phyloP scores from a whole-genome alignment of 345 rosid species.

The Dimocarpus longan region DNA sequence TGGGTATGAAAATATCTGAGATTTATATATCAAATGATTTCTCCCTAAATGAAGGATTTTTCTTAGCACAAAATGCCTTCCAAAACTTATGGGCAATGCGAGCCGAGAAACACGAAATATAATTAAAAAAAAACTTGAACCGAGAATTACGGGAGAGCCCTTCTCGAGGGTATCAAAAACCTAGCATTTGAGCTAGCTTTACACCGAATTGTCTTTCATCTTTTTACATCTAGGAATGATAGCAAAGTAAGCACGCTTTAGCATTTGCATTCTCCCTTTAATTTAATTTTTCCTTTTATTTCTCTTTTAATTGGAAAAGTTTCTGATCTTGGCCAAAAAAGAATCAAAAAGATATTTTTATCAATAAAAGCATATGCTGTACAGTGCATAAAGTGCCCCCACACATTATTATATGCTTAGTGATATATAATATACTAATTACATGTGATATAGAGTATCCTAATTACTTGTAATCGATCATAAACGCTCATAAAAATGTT shows the following conservation, averaged over 20 bases:
- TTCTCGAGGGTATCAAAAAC: background rate
- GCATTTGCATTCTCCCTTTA: background rate
- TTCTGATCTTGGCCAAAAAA: background rate
- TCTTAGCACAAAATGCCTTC: too few species aligned
- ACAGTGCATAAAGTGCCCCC: slow-evolving; percentile 2
- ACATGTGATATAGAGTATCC: background rate
- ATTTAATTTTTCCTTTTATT: background rate
- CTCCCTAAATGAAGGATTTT: too few species aligned
- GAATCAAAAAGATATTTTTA: background rate
- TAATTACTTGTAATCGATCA: too few species aligned
- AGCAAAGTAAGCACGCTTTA: slow-evolving; percentile 50
- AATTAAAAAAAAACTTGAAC: too few species aligned
- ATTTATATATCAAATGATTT: too few species aligned
- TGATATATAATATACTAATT: background rate
- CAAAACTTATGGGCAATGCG: too few species aligned
- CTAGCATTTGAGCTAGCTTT: slow-evolving; percentile 33
- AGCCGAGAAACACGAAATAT: background rate
- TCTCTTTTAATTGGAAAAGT: background rate
- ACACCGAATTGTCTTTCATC: slow-evolving; percentile 47
- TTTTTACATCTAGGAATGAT: slow-evolving; percentile 33
- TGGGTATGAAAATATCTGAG: too few species aligned
- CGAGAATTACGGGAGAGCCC: slow-evolving; percentile 24
- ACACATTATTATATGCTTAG: slow-evolving; percentile 7
- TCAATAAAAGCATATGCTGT: background rate
- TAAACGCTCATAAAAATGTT: too few species aligned